These are phyloP conservation scores for Wickerhamomyces chambardii DNA, from an alignment of 805 yeast species.

Conservation along the genomic window DNA sequence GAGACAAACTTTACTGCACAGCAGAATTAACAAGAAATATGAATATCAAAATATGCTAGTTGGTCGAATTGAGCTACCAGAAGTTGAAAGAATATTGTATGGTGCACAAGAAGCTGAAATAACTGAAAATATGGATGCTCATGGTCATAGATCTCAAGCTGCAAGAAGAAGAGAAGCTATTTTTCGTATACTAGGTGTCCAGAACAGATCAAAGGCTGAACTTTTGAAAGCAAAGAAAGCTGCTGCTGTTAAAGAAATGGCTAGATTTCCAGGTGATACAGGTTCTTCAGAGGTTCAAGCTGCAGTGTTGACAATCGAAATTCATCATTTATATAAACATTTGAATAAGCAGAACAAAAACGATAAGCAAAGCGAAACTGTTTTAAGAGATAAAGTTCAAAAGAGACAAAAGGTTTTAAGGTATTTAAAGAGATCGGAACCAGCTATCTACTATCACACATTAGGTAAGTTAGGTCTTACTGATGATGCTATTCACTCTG, in stretches of 20 bases:
- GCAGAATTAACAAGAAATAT: background rate
- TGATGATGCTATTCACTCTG: constrained; percentile 68
- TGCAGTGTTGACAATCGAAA: constrained; percentile 75
- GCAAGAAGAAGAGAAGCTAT: constrained; percentile 60
- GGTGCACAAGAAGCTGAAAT: constrained; percentile 67
- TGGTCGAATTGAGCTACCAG: constrained; percentile 46
- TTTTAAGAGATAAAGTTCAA: constrained; percentile 77
- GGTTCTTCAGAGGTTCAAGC: constrained; percentile 97
- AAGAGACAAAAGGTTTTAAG: constrained; percentile 76
- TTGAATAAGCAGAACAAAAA: constrained; percentile 56
- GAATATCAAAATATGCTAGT: constrained; percentile 57
- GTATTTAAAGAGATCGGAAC: constrained; percentile 73
- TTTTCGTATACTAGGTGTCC: constrained; percentile 62
- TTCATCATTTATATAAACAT: constrained; percentile 72
- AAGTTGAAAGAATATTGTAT: constrained; percentile 66
- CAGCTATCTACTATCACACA: constrained; percentile 78
- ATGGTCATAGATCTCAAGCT: constrained; percentile 26
- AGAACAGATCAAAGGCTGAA: constrained; percentile 57
- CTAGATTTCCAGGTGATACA: constrained; percentile 80
- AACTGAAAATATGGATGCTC: constrained; percentile 16
- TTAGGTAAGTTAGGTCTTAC: constrained; percentile 82
- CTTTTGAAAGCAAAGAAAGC: constrained; percentile 45
- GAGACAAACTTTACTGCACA: background rate
- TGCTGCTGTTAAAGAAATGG: constrained; percentile 73
- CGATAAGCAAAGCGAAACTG: constrained; percentile 63